Base-by-base conservation (phyloP, 1,284 basidiomycete species). In the Ceratorhiza oryzae-sativae region DNA sequence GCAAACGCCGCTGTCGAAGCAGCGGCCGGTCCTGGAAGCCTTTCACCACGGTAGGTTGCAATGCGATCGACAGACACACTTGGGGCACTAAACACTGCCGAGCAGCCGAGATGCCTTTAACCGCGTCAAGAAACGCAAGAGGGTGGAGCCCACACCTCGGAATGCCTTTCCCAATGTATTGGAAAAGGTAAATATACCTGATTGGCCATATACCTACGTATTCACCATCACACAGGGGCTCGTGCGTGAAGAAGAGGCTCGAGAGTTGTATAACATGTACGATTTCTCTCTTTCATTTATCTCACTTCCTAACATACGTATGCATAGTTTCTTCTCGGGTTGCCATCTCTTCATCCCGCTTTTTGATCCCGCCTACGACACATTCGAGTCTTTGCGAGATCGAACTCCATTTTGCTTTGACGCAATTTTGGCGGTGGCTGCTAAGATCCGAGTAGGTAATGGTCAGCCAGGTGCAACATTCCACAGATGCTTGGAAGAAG, bases 321-420 rank as follows among this genome's bases (percentile, higher is more conserved):
- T 59, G 34, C 82, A n/a, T n/a, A 95, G 93, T 77, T 97, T 97
- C 85, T 97, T 97, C 83, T 90, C 91, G 71, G 95, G 95, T 70
- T 97, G 94, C 81, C 92, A 97, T 82, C 87, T 96, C 79, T 97
- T 97, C 83, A 94, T 97, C 73, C 94, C 94, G 48, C 85, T 96
- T 62, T 96, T 95, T 83, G 94, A 96, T 81, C 91, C 92, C 34
- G 84, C 85, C 72, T 95, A 94, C 80, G 94, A 97, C 84, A 93
- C 92, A 1, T 95, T 93, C 82, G 94, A 96, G 79, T 89, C 89
- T 75, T 85, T 94, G 75, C 90, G 90, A 83, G 93, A 94, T 78
- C 90, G 94, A 74, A 92, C 92, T 3, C 95, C 95, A 2, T 97
- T 95, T 88, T 95, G 94, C 67, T 94, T 94, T 80, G 92, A 94